Percentiles rank a stretch among this genome's conserved stretches.
Evolutionary conservation across 768 basidiomycete species (phyloP).

Genomic region (Phanerochaete carnosa): DNA sequence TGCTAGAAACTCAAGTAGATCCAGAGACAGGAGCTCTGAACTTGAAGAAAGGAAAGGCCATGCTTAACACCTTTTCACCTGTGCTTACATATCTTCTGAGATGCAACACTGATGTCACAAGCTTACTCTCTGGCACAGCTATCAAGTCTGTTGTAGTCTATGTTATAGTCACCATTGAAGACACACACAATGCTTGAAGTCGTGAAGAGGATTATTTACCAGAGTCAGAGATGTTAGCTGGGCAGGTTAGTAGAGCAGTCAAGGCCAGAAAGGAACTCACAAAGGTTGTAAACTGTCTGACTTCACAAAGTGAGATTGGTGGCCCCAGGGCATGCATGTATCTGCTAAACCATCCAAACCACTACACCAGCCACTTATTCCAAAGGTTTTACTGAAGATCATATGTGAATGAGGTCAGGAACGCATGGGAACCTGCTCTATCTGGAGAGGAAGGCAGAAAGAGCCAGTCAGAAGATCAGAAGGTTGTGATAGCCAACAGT

Average conservation of each 20-base stretch:
- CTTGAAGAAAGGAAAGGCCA: constrained; percentile 29
- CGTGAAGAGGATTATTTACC: constrained; percentile 19
- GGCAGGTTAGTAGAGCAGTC: constrained; percentile 7
- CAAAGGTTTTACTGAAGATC: too few relatives aligned
- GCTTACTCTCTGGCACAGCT: constrained; percentile 36
- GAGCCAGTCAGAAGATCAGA: background rate
- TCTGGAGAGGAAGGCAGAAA: background rate
- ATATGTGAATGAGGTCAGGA: background rate
- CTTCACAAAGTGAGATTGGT: too few relatives aligned
- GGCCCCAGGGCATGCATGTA: background rate
- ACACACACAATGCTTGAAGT: constrained; percentile 36
- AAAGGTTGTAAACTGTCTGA: constrained; percentile 7
- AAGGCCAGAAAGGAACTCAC: background rate
- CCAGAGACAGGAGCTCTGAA: constrained; percentile 24
- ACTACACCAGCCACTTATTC: constrained; percentile 10
- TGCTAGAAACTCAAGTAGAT: constrained; percentile 27
- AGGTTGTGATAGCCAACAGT: background rate
- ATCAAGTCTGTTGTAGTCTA: constrained; percentile 38
- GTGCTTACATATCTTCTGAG: constrained; percentile 30
- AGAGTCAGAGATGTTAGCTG: constrained; percentile 21
- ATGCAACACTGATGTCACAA: constrained; percentile 38
- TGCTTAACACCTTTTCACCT: constrained; percentile 34
- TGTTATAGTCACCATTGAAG: too few relatives aligned
- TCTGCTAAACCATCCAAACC: constrained; percentile 4
- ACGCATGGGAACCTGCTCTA: background rate